These are phyloP conservation scores for Pisolithus albus DNA, from an alignment of 768 basidiomycete species.

Conservation along the genomic window DNA sequence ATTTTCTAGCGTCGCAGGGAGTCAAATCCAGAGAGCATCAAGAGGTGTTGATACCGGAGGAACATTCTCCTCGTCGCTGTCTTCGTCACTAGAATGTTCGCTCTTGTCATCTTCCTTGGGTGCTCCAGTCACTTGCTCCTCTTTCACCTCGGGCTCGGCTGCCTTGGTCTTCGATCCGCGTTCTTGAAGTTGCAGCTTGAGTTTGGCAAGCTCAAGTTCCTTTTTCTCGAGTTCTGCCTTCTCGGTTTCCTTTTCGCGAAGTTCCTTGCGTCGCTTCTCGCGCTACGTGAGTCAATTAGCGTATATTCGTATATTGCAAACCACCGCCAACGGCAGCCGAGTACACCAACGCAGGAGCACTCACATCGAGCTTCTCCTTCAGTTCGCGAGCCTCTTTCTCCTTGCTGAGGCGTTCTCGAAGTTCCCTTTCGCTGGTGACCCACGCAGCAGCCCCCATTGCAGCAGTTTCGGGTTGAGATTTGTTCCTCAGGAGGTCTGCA, in stretches of 20 bases:
- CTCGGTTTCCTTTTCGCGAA: conserved; percentile 44
- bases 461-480: conserved; percentile 73
- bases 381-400: conserved; percentile 69
- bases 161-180: conserved; percentile 47
- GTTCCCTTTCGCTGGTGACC: conserved; percentile 69
- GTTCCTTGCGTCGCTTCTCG: conserved; percentile 39
- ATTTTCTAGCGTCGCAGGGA: conserved; percentile 16
- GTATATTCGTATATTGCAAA: background rate
- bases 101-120: conserved; percentile 26
- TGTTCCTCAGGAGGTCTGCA: conserved; percentile 75
- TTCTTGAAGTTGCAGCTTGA: conserved; percentile 44
- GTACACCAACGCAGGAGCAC: conserved; percentile 22
- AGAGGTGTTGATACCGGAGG: conserved; percentile 27
- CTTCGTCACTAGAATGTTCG: conserved; percentile 31
- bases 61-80: conserved; percentile 38
- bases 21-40: conserved; percentile 29
- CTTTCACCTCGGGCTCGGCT: conserved; percentile 36
- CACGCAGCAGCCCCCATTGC: conserved; percentile 60
- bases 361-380: conserved; percentile 61
- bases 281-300: conserved; percentile 24
- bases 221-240: conserved; percentile 63
- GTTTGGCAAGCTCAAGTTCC: conserved; percentile 49
- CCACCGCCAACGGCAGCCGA: conserved; percentile 15
- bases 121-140: conserved; percentile 28
- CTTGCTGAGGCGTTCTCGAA: conserved; percentile 63